Conservation (phyloP, 768 basidiomycete genomes). For the Calocybe gangraenosa region DNA sequence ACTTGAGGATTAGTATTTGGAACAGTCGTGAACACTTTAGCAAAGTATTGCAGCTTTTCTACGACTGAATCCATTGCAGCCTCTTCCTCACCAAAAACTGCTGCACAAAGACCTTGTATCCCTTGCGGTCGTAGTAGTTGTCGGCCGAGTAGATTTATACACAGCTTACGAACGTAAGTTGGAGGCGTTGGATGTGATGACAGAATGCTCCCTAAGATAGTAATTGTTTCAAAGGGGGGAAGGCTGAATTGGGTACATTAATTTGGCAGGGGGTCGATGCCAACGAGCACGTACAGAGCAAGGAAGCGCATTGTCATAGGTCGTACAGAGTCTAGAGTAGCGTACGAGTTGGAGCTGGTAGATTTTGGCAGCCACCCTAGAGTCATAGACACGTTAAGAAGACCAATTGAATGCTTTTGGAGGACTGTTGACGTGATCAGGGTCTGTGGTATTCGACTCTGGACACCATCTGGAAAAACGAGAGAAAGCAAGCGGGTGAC, state of each 20-base stretch:
- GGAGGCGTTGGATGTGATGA: conserved; percentile 39
- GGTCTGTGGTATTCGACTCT: conserved; percentile 50
- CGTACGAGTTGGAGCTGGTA: conserved; percentile 30
- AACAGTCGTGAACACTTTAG: conserved; percentile 57
- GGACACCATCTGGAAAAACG: conserved; percentile 50
- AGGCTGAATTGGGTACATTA: conserved; percentile 38
- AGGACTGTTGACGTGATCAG: conserved; percentile 58
- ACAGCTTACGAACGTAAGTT: conserved; percentile 53
- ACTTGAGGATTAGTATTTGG: conserved; percentile 60
- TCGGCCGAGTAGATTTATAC: conserved; percentile 59
- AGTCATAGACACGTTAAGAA: conserved; percentile 56
- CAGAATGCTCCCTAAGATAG: conserved; percentile 59
- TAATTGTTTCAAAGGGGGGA: conserved; percentile 61
- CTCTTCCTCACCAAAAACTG: conserved; percentile 65
- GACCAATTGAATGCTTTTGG: conserved; percentile 48
- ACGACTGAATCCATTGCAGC: conserved; percentile 48
- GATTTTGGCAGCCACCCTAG: conserved; percentile 74
- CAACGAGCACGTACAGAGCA: conserved; percentile 47
- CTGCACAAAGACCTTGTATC: conserved; percentile 61
- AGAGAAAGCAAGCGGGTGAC: conserved; percentile 40
- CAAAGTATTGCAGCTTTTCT: conserved; percentile 71
- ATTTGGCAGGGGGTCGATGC: conserved; percentile 12
- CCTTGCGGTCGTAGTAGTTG: conserved; percentile 72
- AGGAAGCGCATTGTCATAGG: conserved; percentile 54
- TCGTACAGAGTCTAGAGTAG: conserved; percentile 43